A percentile compares a stretch with the other conserved stretches of the same genome.
Evolutionary conservation across 148 eudicot genomes (phyloP).

Genomic region (Chenopodium formosanum): DNA sequence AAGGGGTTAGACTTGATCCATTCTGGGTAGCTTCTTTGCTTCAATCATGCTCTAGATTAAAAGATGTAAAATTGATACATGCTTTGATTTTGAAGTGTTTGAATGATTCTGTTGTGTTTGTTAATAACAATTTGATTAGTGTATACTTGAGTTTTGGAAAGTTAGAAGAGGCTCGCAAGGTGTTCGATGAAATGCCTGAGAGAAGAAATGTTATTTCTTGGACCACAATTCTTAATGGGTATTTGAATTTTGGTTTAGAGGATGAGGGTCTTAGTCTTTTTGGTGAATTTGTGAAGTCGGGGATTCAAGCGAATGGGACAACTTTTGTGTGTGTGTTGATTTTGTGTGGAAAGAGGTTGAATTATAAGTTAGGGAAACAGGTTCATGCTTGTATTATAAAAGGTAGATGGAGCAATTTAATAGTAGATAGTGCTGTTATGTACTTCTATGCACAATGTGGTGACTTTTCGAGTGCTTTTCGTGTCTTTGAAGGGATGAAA

Average conservation of each 20-base stretch:
- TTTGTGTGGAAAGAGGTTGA: slow-evolving; percentile 53
- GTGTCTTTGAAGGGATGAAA: slow-evolving; percentile 55
- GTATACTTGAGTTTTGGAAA: slow-evolving; percentile 42
- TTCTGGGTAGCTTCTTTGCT: slow-evolving; percentile 34
- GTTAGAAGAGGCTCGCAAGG: slow-evolving; percentile 53
- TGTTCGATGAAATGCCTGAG: slow-evolving; percentile 67
- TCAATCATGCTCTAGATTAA: slow-evolving; percentile 38
- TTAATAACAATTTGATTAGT: slow-evolving; percentile 62
- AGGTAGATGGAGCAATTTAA: slow-evolving; percentile 43
- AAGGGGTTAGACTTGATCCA: slow-evolving; percentile 19
- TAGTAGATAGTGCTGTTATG: slow-evolving; percentile 54
- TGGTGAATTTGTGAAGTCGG: slow-evolving; percentile 39
- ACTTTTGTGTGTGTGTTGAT: slow-evolving; percentile 66
- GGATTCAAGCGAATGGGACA: slow-evolving; percentile 45
- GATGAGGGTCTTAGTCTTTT: slow-evolving; percentile 51
- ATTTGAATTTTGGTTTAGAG: slow-evolving; percentile 49
- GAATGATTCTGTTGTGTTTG: slow-evolving; percentile 22
- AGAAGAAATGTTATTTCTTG: slow-evolving; percentile 71
- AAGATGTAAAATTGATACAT: slow-evolving; percentile 48
- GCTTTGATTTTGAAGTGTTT: slow-evolving; percentile 42
- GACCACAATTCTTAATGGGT: slow-evolving; percentile 82
- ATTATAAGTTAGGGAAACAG: slow-evolving; percentile 65
- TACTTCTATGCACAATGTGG: slow-evolving; percentile 69
- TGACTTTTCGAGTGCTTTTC: slow-evolving; percentile 50
- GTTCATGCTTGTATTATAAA: slow-evolving; percentile 65